Base-by-base conservation (phyloP, 352 stramenopile species). In the Phytophthora cryptogea region DNA sequence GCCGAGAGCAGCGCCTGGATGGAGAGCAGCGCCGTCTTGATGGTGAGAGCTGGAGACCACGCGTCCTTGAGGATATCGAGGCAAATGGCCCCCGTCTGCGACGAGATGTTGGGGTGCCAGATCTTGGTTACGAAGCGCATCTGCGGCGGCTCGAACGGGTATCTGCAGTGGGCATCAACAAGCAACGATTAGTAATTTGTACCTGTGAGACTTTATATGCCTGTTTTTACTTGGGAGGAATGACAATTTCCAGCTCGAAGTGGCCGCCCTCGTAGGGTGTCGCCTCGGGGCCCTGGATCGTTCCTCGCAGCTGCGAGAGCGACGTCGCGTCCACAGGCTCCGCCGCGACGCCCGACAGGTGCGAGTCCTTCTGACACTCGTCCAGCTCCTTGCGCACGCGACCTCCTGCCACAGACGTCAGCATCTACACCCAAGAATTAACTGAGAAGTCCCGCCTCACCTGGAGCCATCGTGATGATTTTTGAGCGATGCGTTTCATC, bases 21-120 rank as follows among this genome's bases (percentile, higher is more conserved):
- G 5, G 88, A 98, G 17, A 99, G 65, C 27, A 99, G 69, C 42
- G 94, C 95, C 37, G 96, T 99, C 73, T 98, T 99, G 65, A 99
- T 99, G 20, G 95, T 98, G 43, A 99, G 63, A 23, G 96, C 96
- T 4, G 96, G 96, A 8, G 90, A 97, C 94, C 94, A 98, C 70
- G 96, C 89, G 76, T 99, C 95, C 72, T 99, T 99, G 31, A 99
- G 76, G 63, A 99, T 98, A 62, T 99, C 96, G 79, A 99, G 80
- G 68, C 96, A 99, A 72, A 99, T 99, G 8, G 94, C 94, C 27
- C 96, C 96, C 7, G 96, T 98, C 80, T 98, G 94, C 3, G 92
- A 98, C 14, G 89, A 98, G 67, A 99, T 98, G 68, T 99, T 99
- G 1, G 96, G 96, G 74, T 99, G 96, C 92, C 93, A 98, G 63